Conservation (phyloP, 202 grass and related monocot species). For the Sporobolus alterniflorus region DNA sequence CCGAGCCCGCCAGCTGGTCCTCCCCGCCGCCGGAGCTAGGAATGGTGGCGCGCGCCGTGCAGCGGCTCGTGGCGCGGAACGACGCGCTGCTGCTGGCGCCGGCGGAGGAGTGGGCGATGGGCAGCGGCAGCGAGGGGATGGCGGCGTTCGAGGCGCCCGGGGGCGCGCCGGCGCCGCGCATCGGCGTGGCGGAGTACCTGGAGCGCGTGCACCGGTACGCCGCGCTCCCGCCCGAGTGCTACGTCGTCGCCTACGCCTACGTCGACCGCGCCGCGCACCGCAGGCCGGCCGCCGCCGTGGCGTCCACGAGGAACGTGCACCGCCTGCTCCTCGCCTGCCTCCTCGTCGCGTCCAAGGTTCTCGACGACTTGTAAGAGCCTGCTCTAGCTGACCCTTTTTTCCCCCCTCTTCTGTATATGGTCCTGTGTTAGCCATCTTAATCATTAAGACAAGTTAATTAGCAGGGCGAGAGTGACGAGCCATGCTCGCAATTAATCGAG, state of each 20-base stretch:
- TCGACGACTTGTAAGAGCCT: slow-evolving; percentile 75
- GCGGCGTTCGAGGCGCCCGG: slow-evolving; percentile 58
- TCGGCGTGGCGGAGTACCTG: slow-evolving; percentile 76
- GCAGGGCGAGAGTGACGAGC: too few relatives aligned
- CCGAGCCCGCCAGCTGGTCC: background rate
- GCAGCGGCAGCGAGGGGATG: slow-evolving; percentile 12
- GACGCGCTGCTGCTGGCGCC: slow-evolving; percentile 40
- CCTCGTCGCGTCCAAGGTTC: slow-evolving; percentile 89
- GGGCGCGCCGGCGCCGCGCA: slow-evolving; percentile 53
- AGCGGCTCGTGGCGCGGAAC: slow-evolving; percentile 81
- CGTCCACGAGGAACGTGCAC: slow-evolving; percentile 80
- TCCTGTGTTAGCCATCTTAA: too few relatives aligned
- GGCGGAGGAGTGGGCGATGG: slow-evolving; percentile 16
- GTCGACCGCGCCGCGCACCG: slow-evolving; percentile 72
- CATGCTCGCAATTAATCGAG: too few relatives aligned
- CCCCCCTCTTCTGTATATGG: too few relatives aligned
- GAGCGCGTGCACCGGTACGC: slow-evolving; percentile 85
- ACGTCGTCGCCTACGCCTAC: slow-evolving; percentile 76
- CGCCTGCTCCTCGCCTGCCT: slow-evolving; percentile 78
- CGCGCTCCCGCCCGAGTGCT: slow-evolving; percentile 65
- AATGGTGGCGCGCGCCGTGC: slow-evolving; percentile 57
- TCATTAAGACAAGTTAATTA: too few relatives aligned
- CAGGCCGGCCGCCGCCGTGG: slow-evolving; percentile 56
- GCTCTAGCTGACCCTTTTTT: too few relatives aligned
- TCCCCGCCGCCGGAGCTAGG: slow-evolving; percentile 44